phyloP scores from a whole-genome alignment of 148 eudicot genomes.

The Chenopodium berlandieri region DNA sequence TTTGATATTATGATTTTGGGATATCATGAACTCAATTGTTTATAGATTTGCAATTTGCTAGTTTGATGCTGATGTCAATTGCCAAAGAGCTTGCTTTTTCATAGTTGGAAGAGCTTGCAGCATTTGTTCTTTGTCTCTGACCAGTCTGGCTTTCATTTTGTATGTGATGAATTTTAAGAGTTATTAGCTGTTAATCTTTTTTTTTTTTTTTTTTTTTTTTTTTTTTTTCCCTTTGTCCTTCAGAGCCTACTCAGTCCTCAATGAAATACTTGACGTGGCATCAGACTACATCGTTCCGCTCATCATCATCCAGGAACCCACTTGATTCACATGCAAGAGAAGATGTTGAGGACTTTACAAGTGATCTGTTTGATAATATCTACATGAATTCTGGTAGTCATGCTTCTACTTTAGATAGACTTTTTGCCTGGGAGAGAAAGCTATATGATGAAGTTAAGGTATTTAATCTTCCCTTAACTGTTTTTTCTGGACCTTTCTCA shows the following conservation, averaged over 20 bases:
- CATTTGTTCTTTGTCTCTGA: not conserved
- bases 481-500: not conserved
- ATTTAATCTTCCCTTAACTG: conserved; percentile 19
- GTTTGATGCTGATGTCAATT: not conserved
- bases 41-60: not conserved
- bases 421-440: conserved; percentile 93
- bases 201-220: not conserved
- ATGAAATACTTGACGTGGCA: conserved; percentile 92
- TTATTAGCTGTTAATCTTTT: not conserved
- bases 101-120: not conserved
- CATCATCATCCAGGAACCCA: conserved; percentile 72
- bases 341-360: conserved; percentile 56
- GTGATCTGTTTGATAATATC: conserved; percentile 60
- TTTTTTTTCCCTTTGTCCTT: too few species aligned
- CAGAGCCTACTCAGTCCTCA: conserved; percentile 70
- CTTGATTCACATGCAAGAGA: conserved; percentile 58
- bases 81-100: not conserved
- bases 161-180: not conserved
- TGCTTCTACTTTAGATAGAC: conserved; percentile 90
- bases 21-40: not conserved
- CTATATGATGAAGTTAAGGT: conserved; percentile 98
- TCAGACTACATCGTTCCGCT: conserved; percentile 73
- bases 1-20: not conserved
- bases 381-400: conserved; percentile 85
- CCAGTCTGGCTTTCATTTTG: too few species aligned